A percentile compares a stretch with the other conserved stretches of the same genome.
phyloP scores from a whole-genome alignment of 2,329 filamentous ascomycete genomes.

The Fusarium veterinarium region DNA sequence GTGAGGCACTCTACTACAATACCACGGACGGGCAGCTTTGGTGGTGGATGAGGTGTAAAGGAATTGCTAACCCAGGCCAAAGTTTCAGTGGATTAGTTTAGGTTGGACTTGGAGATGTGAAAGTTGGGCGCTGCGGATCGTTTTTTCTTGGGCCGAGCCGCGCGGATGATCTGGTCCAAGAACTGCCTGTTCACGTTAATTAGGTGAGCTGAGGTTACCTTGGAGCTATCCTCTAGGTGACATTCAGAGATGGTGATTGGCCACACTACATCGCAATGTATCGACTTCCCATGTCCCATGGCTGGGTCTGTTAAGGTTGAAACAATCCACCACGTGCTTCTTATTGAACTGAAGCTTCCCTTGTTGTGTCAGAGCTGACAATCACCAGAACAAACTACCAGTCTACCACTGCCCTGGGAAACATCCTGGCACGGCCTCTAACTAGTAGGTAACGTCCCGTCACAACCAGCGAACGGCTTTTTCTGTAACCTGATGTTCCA shows the following conservation, averaged over 20 bases:
- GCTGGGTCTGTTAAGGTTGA: conserved; percentile 20
- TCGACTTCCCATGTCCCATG: conserved; percentile 2
- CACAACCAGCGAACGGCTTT: conserved; percentile 12
- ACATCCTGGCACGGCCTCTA: conserved; percentile 22
- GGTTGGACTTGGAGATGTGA: conserved; percentile 34
- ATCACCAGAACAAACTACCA: background rate
- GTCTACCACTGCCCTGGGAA: conserved; percentile 11
- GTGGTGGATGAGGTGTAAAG: conserved; percentile 11
- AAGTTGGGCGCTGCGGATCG: conserved; percentile 40
- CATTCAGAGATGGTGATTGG: conserved; percentile 14
- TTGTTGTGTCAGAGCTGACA: conserved; percentile 9
- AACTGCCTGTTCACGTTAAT: conserved; percentile 34
- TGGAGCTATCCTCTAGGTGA: conserved; percentile 21
- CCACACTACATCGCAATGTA: background rate
- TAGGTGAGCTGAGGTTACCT: conserved; percentile 32
- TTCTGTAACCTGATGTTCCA: conserved; percentile 4
- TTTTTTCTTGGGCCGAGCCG: conserved; percentile 40
- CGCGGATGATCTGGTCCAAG: conserved; percentile 35
- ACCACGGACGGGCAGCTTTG: background rate
- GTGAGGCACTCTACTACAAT: conserved; percentile 11
- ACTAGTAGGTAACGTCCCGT: background rate
- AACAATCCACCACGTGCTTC: conserved; percentile 37
- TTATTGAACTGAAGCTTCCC: conserved; percentile 1
- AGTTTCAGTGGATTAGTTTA: conserved; percentile 36
- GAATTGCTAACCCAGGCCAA: conserved; percentile 22